Base-by-base conservation (phyloP, 2,329 filamentous ascomycete genomes). In the Fusarium algeriense region DNA sequence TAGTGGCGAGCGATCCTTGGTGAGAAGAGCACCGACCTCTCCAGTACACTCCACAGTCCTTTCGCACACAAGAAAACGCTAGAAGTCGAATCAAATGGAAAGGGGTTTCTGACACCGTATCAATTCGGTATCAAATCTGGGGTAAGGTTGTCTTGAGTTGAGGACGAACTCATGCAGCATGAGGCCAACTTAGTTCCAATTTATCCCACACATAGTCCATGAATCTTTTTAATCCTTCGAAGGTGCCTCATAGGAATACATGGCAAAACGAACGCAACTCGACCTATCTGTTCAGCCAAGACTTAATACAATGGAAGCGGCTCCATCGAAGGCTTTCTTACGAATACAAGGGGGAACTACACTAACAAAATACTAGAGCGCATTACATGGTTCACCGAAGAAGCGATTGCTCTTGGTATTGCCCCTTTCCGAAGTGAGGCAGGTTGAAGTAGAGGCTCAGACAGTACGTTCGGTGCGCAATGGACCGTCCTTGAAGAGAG, bases 221-320 rank as follows among this genome's bases (percentile, higher is more conserved):
- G 17, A 3, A 0, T 19, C 46, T 20, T 23, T 6, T 19, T 14
- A 30, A 6, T 23, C 11, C 30, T 23, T 34, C 5, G 14, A 23
- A 7, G 3, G 15, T 34, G 2, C 13, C 15, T n/a, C 3, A 2
- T 5, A 17, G 1, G 0, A n/a, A 23, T 23, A 1, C 12, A 23
- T 2, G 17, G 0, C 28, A 11, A 34, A 2, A 23, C 4, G 19
- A 2, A 15, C 7, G 0, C 17, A 17, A 19, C 5, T 9, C 5
- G 1, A 4, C 5, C 6, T 3, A 2, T 19, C 2, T 3, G 1
- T 6, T 34, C 7, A 3, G 30, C 9, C 11, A 23, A 15, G 20
- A 2, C 46, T 34, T 2, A 19, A 12, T 13, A 23, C 11, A 49
- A 10, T 8, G 15, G 7, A 4, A 19, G n/a, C 3, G 2, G 5